These are phyloP conservation scores for Nannochloris sp. DNA, from an alignment of 139 green algal species.

Conservation along the genomic window DNA sequence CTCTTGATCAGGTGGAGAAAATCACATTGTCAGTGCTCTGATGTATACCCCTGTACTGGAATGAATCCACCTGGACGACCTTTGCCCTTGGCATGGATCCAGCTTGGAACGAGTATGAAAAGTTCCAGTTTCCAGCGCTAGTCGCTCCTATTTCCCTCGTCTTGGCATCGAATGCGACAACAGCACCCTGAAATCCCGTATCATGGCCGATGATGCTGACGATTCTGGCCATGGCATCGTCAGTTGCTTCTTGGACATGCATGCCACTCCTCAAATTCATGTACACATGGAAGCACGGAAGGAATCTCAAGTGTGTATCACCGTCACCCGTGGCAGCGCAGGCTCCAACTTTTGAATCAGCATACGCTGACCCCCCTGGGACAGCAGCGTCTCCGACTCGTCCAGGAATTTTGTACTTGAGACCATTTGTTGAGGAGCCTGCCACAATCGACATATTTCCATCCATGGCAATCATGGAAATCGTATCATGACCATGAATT, in stretches of 20 bases:
- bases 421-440: constrained; percentile 48
- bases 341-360: constrained; percentile 47
- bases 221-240: constrained; percentile 46
- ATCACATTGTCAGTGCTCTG: no score
- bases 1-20: no score
- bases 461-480: constrained; percentile 58
- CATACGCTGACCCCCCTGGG: constrained; percentile 57
- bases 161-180: neutral
- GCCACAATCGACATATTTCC: constrained; percentile 30
- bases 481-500: constrained; percentile 55
- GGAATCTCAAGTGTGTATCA: constrained; percentile 67
- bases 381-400: constrained; percentile 53
- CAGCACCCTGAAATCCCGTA: neutral
- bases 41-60: neutral
- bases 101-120: constrained; percentile 22
- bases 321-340: constrained; percentile 70
- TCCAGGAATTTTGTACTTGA: constrained; percentile 49
- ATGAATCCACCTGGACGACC: constrained; percentile 10
- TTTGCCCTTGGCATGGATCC: neutral
- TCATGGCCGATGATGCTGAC: neutral
- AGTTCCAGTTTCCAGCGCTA: constrained; percentile 27
- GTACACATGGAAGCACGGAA: constrained; percentile 60
- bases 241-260: constrained; percentile 36
- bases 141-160: constrained; percentile 30
- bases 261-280: constrained; percentile 51